Conservation (phyloP, 2,329 filamentous ascomycete species). For the Talaromyces sp. region DNA sequence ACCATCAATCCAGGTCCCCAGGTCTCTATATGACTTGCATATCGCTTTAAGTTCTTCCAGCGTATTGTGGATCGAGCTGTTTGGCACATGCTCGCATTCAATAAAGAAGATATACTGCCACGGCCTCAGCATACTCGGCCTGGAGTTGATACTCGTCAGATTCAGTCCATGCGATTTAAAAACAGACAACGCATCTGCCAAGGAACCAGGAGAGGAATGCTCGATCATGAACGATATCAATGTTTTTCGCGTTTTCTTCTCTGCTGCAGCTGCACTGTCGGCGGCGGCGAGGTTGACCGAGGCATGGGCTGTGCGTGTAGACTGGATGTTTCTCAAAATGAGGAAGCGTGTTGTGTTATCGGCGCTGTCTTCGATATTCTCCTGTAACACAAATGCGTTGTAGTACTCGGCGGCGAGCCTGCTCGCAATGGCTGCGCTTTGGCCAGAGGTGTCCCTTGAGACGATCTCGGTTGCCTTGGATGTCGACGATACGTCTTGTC, state of each 20-base stretch:
- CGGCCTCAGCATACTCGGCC: constrained; percentile 66
- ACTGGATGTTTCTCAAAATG: constrained; percentile 33
- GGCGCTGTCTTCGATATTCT: constrained; percentile 43
- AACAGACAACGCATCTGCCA: constrained; percentile 73
- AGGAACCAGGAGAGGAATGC: constrained; percentile 70
- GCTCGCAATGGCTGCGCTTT: constrained; percentile 73
- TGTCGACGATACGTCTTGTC: constrained; percentile 79
- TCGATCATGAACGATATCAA: constrained; percentile 79
- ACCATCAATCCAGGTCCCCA: constrained; percentile 39
- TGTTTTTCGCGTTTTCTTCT: constrained; percentile 51
- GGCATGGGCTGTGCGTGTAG: constrained; percentile 19
- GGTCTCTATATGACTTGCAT: constrained; percentile 34
- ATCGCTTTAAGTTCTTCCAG: constrained; percentile 28
- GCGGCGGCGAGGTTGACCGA: constrained; percentile 7
- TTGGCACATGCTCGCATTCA: constrained; percentile 64
- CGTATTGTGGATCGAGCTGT: constrained; percentile 23
- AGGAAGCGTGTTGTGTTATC: constrained; percentile 47
- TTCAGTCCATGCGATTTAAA: constrained; percentile 72
- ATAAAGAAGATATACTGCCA: constrained; percentile 97
- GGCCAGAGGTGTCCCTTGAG: constrained; percentile 52
- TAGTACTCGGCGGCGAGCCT: constrained; percentile 65
- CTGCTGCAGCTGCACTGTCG: not conserved
- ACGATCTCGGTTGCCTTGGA: constrained; percentile 76
- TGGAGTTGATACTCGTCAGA: constrained; percentile 82
- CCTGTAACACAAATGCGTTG: constrained; percentile 61